Evolutionary conservation across 2,329 filamentous ascomycete species (phyloP).

Genomic region (Seiridium unicorne): DNA sequence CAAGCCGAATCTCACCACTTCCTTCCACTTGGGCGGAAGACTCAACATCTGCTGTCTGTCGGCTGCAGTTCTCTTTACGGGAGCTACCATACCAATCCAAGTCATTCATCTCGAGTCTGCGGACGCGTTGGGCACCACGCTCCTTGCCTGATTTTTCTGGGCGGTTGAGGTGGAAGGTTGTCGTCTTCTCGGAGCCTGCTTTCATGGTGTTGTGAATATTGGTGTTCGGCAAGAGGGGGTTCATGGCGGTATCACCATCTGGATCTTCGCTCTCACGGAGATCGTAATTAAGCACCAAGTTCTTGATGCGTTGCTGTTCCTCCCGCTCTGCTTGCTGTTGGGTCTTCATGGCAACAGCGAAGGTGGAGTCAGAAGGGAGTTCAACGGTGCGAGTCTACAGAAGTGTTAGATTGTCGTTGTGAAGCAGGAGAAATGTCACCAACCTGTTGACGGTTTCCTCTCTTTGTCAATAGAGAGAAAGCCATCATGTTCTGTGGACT

Average conservation of each 20-base stretch:
- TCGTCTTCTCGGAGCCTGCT: slow-evolving; percentile 48
- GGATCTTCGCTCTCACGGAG: slow-evolving; percentile 78
- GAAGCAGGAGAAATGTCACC: neutral
- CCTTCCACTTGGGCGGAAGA: slow-evolving; percentile 9
- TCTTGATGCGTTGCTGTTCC: slow-evolving; percentile 98
- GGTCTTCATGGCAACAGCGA: slow-evolving; percentile 92
- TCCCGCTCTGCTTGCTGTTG: slow-evolving; percentile 94
- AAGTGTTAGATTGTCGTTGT: neutral
- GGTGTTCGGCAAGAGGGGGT: slow-evolving; percentile 42
- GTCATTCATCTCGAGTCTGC: slow-evolving; percentile 92
- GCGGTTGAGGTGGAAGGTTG: slow-evolving; percentile 52
- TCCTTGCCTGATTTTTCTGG: slow-evolving; percentile 57
- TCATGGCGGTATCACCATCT: slow-evolving; percentile 64
- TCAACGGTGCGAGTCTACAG: slow-evolving; percentile 83
- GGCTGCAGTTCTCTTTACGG: slow-evolving; percentile 9
- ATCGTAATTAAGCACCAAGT: slow-evolving; percentile 93
- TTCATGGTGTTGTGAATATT: slow-evolving; percentile 48
- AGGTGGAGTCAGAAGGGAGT: slow-evolving; percentile 85
- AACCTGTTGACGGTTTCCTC: slow-evolving; percentile 91
- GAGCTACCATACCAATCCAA: slow-evolving; percentile 81
- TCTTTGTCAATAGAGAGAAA: slow-evolving; percentile 93
- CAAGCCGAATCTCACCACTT: slow-evolving; percentile 13
- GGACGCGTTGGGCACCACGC: slow-evolving; percentile 74
- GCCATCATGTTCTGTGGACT: slow-evolving; percentile 73
- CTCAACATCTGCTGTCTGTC: slow-evolving; percentile 6